Percentiles rank a stretch among this genome's conserved stretches.
Conservation (phyloP, 169 alveolate species). For the Plasmodium fragile region DNA sequence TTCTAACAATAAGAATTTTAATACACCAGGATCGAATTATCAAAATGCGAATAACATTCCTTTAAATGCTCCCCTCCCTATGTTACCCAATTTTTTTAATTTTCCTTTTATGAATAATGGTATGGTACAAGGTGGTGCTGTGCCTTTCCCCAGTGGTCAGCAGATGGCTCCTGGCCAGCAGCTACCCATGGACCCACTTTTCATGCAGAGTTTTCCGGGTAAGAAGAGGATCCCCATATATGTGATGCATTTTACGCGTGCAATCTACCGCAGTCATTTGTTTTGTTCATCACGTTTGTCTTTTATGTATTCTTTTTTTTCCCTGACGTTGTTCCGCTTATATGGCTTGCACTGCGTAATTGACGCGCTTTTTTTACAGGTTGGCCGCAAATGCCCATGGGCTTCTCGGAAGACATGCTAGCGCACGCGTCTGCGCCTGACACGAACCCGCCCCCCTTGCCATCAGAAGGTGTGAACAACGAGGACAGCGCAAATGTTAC, state of each 20-base stretch:
- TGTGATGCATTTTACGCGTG: neutral
- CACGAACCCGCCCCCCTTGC: conserved; percentile 72
- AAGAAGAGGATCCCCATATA: neutral
- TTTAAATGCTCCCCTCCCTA: conserved; percentile 31
- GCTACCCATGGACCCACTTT: conserved; percentile 37
- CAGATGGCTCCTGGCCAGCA: conserved; percentile 8
- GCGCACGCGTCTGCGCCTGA: conserved; percentile 59
- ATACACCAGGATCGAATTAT: conserved; percentile 11
- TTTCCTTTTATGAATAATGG: conserved; percentile 56
- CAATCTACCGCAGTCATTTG: neutral
- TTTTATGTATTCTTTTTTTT: neutral
- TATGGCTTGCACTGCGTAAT: neutral
- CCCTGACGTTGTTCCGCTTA: neutral
- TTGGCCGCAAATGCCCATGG: conserved; percentile 71
- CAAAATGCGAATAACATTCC: conserved; percentile 41
- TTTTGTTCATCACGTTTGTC: neutral
- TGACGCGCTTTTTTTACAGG: conserved; percentile 6
- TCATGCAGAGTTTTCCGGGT: conserved; percentile 46
- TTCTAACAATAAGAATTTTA: conserved; percentile 29
- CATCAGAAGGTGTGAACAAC: conserved; percentile 30
- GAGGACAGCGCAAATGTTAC: conserved; percentile 19
- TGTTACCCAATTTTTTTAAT: conserved; percentile 67
- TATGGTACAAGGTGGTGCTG: neutral
- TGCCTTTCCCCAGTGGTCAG: conserved; percentile 29
- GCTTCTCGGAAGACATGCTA: conserved; percentile 33